Evolutionary conservation across 2,329 filamentous ascomycete genomes (phyloP).

Genomic region (Pseudogymnoascus sp.): DNA sequence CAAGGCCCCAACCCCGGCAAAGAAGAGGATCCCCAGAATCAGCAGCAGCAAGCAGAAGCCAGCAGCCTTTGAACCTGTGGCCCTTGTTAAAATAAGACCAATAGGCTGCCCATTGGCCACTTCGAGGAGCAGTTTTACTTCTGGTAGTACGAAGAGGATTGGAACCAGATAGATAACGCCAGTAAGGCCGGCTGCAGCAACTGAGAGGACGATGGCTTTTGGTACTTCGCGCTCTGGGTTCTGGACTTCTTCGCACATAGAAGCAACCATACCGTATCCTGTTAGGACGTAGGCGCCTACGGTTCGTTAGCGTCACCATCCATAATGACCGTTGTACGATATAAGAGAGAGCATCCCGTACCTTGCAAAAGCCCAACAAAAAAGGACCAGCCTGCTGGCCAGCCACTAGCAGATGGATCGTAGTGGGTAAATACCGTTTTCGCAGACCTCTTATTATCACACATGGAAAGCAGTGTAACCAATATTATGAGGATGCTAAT

Average conservation of each 20-base stretch:
- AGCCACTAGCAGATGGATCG: constrained; percentile 56
- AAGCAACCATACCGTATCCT: constrained; percentile 62
- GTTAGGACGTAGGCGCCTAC: constrained; percentile 45
- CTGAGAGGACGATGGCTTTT: constrained; percentile 61
- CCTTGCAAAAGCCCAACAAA: constrained; percentile 64
- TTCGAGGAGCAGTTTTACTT: constrained; percentile 52
- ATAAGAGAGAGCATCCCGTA: constrained; percentile 23
- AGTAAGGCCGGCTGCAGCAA: constrained; percentile 57
- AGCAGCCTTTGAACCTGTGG: constrained; percentile 62
- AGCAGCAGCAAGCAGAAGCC: constrained; percentile 70
- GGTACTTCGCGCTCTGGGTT: constrained; percentile 61
- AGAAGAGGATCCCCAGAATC: constrained; percentile 67
- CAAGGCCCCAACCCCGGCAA: constrained; percentile 65
- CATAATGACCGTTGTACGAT: not conserved
- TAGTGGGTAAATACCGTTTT: constrained; percentile 62
- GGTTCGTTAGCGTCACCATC: not conserved
- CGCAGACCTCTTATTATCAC: constrained; percentile 46
- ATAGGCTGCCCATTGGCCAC: constrained; percentile 70
- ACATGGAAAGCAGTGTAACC: constrained; percentile 48
- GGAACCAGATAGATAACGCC: constrained; percentile 62
- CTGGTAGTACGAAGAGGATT: constrained; percentile 66
- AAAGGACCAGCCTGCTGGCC: constrained; percentile 63
- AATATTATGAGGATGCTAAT: constrained; percentile 61
- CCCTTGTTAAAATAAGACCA: constrained; percentile 65
- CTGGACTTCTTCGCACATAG: constrained; percentile 67